Conservation (phyloP, 495 filamentous ascomycete species). For the Talaromyces nanjingensis region DNA sequence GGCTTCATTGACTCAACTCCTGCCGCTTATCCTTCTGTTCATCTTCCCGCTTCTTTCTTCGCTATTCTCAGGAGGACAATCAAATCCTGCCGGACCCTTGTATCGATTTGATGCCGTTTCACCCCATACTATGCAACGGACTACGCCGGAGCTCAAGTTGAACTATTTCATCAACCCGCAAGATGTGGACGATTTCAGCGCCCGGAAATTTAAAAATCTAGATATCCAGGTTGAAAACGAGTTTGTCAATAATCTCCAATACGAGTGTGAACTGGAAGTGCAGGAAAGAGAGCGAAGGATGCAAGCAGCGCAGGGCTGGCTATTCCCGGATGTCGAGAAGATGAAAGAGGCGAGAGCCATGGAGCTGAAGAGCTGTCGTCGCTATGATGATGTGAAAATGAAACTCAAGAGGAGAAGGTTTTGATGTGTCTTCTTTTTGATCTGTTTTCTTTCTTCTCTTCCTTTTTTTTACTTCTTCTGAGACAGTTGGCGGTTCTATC, state of each 20-base stretch:
- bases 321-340: conserved; percentile 71
- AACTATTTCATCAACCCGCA: conserved; percentile 79
- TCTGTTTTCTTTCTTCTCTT: neutral
- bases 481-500: neutral
- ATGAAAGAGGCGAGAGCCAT: conserved; percentile 59
- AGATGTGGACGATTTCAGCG: conserved; percentile 63
- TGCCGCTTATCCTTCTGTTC: conserved; percentile 85
- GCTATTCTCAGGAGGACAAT: conserved; percentile 57
- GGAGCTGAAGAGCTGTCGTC: conserved; percentile 51
- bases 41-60: conserved; percentile 79
- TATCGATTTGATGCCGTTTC: conserved; percentile 64
- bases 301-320: conserved; percentile 84
- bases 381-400: conserved; percentile 37
- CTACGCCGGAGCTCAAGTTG: conserved; percentile 61
- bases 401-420: conserved; percentile 17
- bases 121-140: conserved; percentile 66
- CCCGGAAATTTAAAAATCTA: conserved; percentile 59
- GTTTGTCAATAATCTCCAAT: conserved; percentile 56
- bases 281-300: conserved; percentile 53
- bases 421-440: conserved; percentile 7
- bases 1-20: conserved; percentile 51
- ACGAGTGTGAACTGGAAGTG: conserved; percentile 67
- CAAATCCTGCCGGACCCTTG: conserved; percentile 53
- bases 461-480: neutral
- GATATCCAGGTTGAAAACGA: conserved; percentile 70